phyloP scores from a whole-genome alignment of 208 protist species.

The Leptomonas pyrrhocoris region DNA sequence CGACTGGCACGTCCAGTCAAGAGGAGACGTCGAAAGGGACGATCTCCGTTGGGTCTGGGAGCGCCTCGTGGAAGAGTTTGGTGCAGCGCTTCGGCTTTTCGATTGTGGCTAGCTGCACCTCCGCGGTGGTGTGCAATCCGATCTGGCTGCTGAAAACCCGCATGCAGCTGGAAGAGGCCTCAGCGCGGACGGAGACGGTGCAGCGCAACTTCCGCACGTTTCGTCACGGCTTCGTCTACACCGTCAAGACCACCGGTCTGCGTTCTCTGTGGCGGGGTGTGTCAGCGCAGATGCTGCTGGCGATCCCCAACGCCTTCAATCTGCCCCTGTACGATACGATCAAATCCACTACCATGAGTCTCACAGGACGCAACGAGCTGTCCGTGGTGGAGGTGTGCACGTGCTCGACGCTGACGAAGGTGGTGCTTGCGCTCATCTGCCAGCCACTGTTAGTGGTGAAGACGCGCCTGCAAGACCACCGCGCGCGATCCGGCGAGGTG shows the following conservation, averaged over 20 bases:
- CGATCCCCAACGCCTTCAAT: constrained; percentile 80
- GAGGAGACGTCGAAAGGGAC: neutral
- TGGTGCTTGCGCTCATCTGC: constrained; percentile 46
- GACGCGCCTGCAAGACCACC: constrained; percentile 86
- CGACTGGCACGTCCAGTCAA: neutral
- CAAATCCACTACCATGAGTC: constrained; percentile 37
- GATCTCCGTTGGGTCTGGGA: neutral
- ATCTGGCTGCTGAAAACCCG: constrained; percentile 92
- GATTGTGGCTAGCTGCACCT: constrained; percentile 58
- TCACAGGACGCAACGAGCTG: constrained; percentile 32
- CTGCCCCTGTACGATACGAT: constrained; percentile 86
- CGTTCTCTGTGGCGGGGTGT: constrained; percentile 78
- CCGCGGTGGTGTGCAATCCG: constrained; percentile 77
- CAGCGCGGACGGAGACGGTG: constrained; percentile 15
- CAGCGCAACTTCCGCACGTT: constrained; percentile 65
- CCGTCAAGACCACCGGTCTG: constrained; percentile 57
- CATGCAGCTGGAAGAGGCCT: constrained; percentile 83
- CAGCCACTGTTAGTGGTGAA: constrained; percentile 84
- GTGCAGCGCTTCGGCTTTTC: constrained; percentile 61
- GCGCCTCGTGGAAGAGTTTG: constrained; percentile 37
- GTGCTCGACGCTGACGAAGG: constrained; percentile 73
- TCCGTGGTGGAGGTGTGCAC: constrained; percentile 53
- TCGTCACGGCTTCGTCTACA: constrained; percentile 56
- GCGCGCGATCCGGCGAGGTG: constrained; percentile 57
- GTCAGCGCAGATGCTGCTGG: constrained; percentile 79